Conservation (phyloP, 768 basidiomycete species). For the Phaffia australis region DNA sequence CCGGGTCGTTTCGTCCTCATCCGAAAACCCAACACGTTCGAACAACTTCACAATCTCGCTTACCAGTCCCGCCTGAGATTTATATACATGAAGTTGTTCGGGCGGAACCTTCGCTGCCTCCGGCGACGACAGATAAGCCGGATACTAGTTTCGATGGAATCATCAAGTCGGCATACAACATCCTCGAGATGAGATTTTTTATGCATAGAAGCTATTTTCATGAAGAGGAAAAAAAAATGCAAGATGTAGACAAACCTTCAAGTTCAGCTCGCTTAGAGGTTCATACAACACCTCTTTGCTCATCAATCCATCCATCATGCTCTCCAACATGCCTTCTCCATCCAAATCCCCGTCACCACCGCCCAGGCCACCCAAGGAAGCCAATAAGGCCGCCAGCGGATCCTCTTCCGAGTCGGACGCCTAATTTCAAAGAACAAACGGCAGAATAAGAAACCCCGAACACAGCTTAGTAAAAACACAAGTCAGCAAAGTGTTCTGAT, state of each 20-base stretch:
- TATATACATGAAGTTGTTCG: slow-evolving; percentile 55
- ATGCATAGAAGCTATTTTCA: background rate
- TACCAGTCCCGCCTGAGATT: slow-evolving; percentile 52
- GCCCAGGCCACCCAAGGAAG: slow-evolving; percentile 33
- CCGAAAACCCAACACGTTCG: slow-evolving; percentile 51
- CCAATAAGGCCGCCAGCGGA: slow-evolving; percentile 33
- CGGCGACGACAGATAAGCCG: slow-evolving; percentile 56
- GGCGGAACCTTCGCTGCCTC: slow-evolving; percentile 44
- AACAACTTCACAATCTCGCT: slow-evolving; percentile 54
- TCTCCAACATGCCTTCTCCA: slow-evolving; percentile 55
- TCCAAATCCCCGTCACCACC: slow-evolving; percentile 41
- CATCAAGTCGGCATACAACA: background rate
- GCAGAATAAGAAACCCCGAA: background rate
- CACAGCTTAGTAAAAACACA: background rate
- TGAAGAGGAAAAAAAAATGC: background rate
- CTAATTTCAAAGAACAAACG: background rate
- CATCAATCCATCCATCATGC: slow-evolving; percentile 71
- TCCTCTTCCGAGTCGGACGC: slow-evolving; percentile 29
- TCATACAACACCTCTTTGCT: slow-evolving; percentile 75
- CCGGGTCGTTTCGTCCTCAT: slow-evolving; percentile 41
- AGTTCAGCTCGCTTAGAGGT: slow-evolving; percentile 66
- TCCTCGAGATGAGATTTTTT: background rate
- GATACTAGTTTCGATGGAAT: slow-evolving; percentile 48
- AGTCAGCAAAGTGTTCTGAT: background rate
- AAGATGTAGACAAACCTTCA: slow-evolving; percentile 44